These are phyloP conservation scores for Papilionanthe hybrid DNA, from an alignment of 116 monocot species.

Conservation along the genomic window DNA sequence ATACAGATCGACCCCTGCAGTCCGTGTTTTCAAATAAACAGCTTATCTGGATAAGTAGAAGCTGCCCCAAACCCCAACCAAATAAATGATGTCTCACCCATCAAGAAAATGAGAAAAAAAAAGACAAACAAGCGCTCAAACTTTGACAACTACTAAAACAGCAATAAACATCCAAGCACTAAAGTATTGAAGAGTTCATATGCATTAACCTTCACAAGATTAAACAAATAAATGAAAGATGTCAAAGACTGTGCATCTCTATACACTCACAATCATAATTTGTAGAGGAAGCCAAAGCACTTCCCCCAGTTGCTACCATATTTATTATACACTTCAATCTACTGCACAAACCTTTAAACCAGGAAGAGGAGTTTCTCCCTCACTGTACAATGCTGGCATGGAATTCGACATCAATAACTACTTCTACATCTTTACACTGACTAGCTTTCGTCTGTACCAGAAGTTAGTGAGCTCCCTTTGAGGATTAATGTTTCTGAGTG, in stretches of 20 bases:
- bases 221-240: neutral
- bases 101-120: neutral
- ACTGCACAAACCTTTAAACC: neutral
- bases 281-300: neutral
- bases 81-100: no score
- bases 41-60: no score
- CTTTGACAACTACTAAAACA: neutral
- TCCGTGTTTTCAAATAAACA: no score
- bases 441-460: neutral
- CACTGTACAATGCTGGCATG: conserved; percentile 6
- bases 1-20: no score
- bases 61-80: no score
- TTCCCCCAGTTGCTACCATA: neutral
- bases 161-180: neutral
- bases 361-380: neutral
- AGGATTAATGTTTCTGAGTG: neutral
- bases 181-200: neutral
- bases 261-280: conserved; percentile 3
- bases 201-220: conserved; percentile 1
- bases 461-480: neutral
- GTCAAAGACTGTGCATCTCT: neutral
- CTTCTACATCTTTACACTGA: neutral
- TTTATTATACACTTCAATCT: neutral
- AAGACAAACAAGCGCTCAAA: neutral
- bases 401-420: neutral